Conservation (phyloP, 257 asterid species). For the Knoxia roxburghii region DNA sequence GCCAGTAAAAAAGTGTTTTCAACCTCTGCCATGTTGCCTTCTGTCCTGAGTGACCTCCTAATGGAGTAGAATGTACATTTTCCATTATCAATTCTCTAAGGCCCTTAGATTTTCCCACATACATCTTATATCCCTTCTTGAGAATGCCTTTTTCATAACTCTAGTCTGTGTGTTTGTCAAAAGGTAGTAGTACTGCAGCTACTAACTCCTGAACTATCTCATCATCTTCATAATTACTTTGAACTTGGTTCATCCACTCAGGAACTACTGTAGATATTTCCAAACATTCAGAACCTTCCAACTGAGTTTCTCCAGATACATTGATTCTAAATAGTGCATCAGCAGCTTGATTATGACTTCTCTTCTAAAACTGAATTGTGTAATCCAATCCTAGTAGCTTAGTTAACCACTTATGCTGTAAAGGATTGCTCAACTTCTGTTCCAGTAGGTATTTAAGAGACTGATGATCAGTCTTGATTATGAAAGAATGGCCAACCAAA, state of each 20-base stretch:
- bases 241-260: too few species aligned
- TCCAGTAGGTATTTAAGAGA: not conserved
- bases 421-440: not conserved
- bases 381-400: not conserved
- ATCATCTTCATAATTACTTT: too few species aligned
- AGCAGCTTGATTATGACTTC: not conserved
- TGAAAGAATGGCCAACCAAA: not conserved
- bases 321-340: slow-evolving; percentile 4
- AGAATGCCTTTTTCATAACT: too few species aligned
- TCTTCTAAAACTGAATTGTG: not conserved
- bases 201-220: too few species aligned
- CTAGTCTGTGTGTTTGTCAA: too few species aligned
- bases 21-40: not conserved
- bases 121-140: too few species aligned
- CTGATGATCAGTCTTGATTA: not conserved
- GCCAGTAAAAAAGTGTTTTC: not conserved
- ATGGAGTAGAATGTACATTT: not conserved
- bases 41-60: not conserved
- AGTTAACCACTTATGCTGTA: not conserved
- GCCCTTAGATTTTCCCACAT: too few species aligned
- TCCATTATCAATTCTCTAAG: too few species aligned
- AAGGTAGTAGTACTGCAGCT: too few species aligned
- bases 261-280: too few species aligned
- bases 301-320: too few species aligned
- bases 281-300: too few species aligned